Base-by-base conservation (phyloP, 2,329 filamentous ascomycete species). In the Capronia epimyces region DNA sequence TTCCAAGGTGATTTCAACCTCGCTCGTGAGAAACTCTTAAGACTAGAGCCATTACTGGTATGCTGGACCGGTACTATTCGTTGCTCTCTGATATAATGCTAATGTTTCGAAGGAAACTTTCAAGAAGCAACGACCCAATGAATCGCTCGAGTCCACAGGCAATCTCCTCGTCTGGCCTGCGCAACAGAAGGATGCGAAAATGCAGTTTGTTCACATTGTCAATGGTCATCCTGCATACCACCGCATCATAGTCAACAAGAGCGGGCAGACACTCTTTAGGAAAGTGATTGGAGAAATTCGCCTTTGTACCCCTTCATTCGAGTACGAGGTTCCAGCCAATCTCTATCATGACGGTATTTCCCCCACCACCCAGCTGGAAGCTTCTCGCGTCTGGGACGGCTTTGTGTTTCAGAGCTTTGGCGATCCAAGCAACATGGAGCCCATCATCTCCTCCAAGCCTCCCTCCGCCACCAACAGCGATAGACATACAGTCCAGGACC, bases 351-450 rank as follows among this genome's bases (percentile, higher is more conserved):
- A 34, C 16, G 47, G 22, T 22, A 24, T 50, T 12, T 29, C 20
- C 3, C 47, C 58, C 7, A 60, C 53, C 10, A 49, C 46, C 12
- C 55, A 60, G 15, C 48, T 60, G 20, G 62, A 59, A 12, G 48
- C 49, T 9, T 65, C 67, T 4, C 62, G 57, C 8, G 50, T 67
- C 13, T 70, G 67, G 67, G 55, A 56, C 20, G 55, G 62, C 44
- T 65, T 62, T 45, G 58, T 56, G 7, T 69, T 66, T 45, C 50
- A 58, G 20, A 61, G 63, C 43, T 54, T 69, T n/a, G 67, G 67
- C 8, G 60, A 63, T 22, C 55, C 56, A 5, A 57, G 56, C 6
- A 61, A 62, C 18, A 50, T 55, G 49, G 46, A 55, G 3, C 57
- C 57, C 9, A 39, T 49, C 15, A 41, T 57, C 24, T 34, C 55